Base-by-base conservation (phyloP, 1,139 yeast species). In the Diutina ranongensis region DNA sequence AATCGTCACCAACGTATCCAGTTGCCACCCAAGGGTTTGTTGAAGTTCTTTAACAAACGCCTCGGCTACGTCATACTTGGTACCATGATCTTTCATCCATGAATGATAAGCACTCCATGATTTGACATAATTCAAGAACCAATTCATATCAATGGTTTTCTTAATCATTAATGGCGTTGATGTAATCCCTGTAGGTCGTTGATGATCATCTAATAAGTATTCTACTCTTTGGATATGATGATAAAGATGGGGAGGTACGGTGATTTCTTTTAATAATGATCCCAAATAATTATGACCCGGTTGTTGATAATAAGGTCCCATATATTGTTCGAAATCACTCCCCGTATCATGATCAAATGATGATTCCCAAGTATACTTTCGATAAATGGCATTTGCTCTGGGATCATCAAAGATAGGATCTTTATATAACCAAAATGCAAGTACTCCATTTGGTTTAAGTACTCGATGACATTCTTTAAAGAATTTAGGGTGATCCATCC, bases 341-440 rank as follows among this genome's bases (percentile, higher is more conserved):
- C 64, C 64, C 3, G 65, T 68, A 15, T 55, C 54, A 3, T 44
- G 46, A 15, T 55, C 58, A 8, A 51, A 46, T 1, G 63, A 58
- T 3, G 64, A 59, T 33, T 64, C 71, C 47, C 74, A 66, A 33
- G 74, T 62, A 47, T 65, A 67, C 21, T 64, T 61, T 32, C 59
- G 53, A 44, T 67, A 64, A 21, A 71, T 57, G 44, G 65, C 63
- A 45, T 72, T 67, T 1, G 76, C 76, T 45, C 56, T 51, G 1
- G 75, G 71, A 5, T 63, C 72, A 19, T 65, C 58, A 49, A 76
- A 74, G 1, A 70, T 61, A 0, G 87, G 86, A 55, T 85, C 92
- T 38, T 75, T 75, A 57, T 86, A 86, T n/a, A 84, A 83, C 85
- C 92, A 85, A 53, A 74, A 76, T 0, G 87, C 83, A 45, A 86